Evolutionary conservation across 2,329 filamentous ascomycete species (phyloP), one percentile per base, ranked within the genome.

Genomic region (Colletotrichum sp.): DNA sequence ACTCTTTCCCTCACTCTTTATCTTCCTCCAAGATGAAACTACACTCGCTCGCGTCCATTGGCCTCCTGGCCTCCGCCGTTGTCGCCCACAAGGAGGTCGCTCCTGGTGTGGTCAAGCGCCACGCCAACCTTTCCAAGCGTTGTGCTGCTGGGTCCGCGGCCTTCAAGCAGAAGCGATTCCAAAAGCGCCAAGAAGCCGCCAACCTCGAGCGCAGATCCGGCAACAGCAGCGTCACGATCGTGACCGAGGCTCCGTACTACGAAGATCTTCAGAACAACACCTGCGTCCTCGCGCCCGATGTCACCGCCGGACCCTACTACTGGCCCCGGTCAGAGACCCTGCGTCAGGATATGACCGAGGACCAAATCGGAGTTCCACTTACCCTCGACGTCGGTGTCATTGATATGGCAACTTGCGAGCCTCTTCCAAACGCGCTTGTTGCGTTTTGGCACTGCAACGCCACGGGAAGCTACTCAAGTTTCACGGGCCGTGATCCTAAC

Each of bases 271-370:
- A 69, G 34, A 84, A 85, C 74, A 81, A 81, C 16, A 85, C 84
- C 26, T 89, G 87, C 72, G 83, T 88, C 52, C 81, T 89, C 21
- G 83, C 83, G 4, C 86, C 87, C 1, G 87, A 89, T 75, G 85
- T 85, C 34, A 88, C 86, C 7, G 82, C 88, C 79, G 87, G 87
- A 6, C 87, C 88, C 15, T 89, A 89, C 82, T 89, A 81, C 79
- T 77, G 72, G 80, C 72, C 21, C 6, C 59, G 63, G 12, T 32
- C 71, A 15, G 32, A 75, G 21, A 59, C 61, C 36, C 48, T 71
- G 43, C 21, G 67, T 18, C 48, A 57, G 32, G 67, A 75, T 36
- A 70, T 75, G 32, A 71, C 60, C 9, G 61, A 74, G 5, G 36
- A 71, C 24, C 39, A 74, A 15, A n/a, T 30, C 7, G 72, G 72